Evolutionary conservation across 176 grass and related monocot species (phyloP).

Genomic region (Avena atlantica): DNA sequence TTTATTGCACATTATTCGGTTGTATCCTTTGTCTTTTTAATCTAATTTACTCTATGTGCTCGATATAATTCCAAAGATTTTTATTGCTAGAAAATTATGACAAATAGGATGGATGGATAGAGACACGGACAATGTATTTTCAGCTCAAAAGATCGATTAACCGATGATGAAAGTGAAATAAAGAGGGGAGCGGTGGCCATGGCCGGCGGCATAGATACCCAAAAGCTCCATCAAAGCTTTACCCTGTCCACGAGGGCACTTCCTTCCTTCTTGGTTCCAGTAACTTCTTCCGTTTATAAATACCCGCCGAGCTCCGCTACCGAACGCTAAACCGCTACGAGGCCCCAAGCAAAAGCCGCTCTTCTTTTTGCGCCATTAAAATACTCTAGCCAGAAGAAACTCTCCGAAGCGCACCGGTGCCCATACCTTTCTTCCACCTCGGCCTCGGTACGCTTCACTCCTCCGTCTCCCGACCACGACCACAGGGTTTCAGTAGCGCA

Average conservation of each 20-base stretch:
- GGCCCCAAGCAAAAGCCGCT: slow-evolving; percentile 5
- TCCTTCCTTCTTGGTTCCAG: slow-evolving; percentile 17
- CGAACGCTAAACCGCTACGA: slow-evolving; percentile 32
- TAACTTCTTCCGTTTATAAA: slow-evolving; percentile 57
- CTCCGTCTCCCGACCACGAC: background rate
- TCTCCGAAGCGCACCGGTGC: background rate
- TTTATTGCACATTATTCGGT: no score
- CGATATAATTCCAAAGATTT: background rate
- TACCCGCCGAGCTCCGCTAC: slow-evolving; percentile 39
- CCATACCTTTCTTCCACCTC: background rate
- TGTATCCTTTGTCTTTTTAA: no score
- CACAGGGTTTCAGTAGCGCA: background rate
- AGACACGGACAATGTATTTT: background rate
- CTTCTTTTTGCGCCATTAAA: slow-evolving; percentile 15
- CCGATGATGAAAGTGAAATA: background rate
- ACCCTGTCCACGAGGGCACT: slow-evolving; percentile 38
- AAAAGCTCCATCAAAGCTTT: background rate
- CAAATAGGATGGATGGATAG: background rate
- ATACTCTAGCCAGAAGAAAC: background rate
- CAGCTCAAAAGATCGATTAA: background rate
- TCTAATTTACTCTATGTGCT: no score
- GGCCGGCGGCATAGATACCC: background rate
- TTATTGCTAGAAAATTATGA: background rate
- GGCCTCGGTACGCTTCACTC: background rate
- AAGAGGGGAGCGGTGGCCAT: slow-evolving; percentile 12